A percentile compares a stretch with the other conserved stretches of the same genome.
Evolutionary conservation across 1,139 yeast species (phyloP).

Genomic region (Pneumocystis carinii): DNA sequence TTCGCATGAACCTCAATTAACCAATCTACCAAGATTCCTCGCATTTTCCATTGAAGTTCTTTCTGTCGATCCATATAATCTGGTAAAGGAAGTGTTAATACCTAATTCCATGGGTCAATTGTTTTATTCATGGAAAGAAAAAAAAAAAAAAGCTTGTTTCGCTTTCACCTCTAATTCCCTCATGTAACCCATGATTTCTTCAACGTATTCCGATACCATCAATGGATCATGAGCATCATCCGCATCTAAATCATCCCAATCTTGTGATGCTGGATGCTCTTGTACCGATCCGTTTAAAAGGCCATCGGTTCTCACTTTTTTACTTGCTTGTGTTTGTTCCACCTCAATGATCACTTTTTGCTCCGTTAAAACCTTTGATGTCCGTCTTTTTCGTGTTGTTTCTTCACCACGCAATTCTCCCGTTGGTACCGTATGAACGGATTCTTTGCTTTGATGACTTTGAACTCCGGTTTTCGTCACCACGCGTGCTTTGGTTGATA

Average conservation of each 20-base stretch:
- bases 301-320: background rate
- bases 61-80: conserved; percentile 61
- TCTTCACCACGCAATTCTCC: background rate
- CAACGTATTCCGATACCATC: conserved; percentile 88
- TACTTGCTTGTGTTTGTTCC: conserved; percentile 1
- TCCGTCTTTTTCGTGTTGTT: background rate
- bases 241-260: conserved; percentile 82
- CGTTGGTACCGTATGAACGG: background rate
- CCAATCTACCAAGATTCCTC: conserved; percentile 90
- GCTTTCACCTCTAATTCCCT: conserved; percentile 43
- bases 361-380: conserved; percentile 1
- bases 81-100: conserved; percentile 62
- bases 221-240: conserved; percentile 85
- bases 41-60: conserved; percentile 67
- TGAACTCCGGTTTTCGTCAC: background rate
- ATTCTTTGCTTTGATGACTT: background rate
- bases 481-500: conserved; percentile 4
- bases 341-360: background rate
- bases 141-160: too few relatives aligned
- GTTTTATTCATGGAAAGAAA: background rate
- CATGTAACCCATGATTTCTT: conserved; percentile 69
- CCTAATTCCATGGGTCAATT: conserved; percentile 7
- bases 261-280: conserved; percentile 3
- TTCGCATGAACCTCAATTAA: conserved; percentile 80
- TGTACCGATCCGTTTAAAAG: background rate